Base-by-base conservation (phyloP, 495 filamentous ascomycete genomes). In the Penicillium soppii region DNA sequence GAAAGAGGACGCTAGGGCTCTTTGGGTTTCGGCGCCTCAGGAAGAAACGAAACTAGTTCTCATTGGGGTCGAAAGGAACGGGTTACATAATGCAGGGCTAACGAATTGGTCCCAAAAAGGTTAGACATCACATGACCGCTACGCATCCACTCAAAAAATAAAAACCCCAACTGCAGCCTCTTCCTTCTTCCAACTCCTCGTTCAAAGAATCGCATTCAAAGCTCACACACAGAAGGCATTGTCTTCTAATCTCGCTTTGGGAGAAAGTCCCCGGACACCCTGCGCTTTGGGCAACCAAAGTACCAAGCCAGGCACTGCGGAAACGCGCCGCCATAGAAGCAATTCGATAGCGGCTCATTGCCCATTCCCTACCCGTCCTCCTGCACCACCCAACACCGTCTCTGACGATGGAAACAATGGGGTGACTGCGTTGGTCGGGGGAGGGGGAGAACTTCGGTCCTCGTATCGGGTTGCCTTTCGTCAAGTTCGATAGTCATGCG, bases 231-330 rank as follows among this genome's bases (percentile, higher is more conserved):
- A 85, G 22, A 94, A 82, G 83, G 70, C 56, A 57, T 61, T 47
- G 59, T 50, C 52, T 62, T 65, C 61, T 45, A 72, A 65, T 43
- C 44, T 60, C 43, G 90, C 90, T 96, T 96, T 89, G 90, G 94
- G 92, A 94, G 91, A 98, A 98, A 98, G 94, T 98, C 94, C 94
- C 92, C 94, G 92, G 94, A 97, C 91, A 87, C 56, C 82, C 81
- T 81, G 82, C 74, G 74, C 72, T 58, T 61, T 62, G 57, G 46
- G 50, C 54, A 46, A 46, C 55, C 53, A 54, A 50, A 63, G 59
- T 63, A 53, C 36, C 51, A 65, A 65, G 68, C 57, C 69, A 77
- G 79, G 77, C 81, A 80, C 62, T 78, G 89, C 90, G 90, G 88
- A 95, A 95, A 96, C 89, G 89, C 89, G 87, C 89, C 91, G 89